A percentile compares a stretch with the other conserved stretches of the same genome.
Evolutionary conservation across 23 red algal genomes (phyloP).

Genomic region (Gracilaria gracilis): DNA sequence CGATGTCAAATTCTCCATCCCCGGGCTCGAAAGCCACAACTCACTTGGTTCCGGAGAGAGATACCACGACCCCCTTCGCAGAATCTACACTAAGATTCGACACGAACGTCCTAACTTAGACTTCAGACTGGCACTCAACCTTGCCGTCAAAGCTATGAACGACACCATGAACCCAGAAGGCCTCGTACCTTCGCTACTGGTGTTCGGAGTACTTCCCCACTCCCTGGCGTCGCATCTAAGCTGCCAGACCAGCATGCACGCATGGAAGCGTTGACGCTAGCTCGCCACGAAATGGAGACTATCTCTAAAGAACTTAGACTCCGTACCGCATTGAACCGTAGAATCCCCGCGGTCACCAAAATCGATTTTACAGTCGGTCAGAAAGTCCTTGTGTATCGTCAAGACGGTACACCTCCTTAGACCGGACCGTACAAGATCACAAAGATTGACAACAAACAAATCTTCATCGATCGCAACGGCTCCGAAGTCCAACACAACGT

Average conservation of each 20-base stretch:
- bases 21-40: constrained; percentile 20
- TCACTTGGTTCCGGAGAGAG: constrained; percentile 14
- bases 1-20: neutral
- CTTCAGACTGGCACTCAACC: neutral
- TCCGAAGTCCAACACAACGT: neutral
- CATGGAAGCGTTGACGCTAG: neutral
- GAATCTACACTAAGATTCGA: neutral
- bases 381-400: neutral
- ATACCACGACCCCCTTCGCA: constrained; percentile 28
- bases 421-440: neutral
- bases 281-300: constrained; percentile 3
- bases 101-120: neutral
- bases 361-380: neutral
- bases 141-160: constrained; percentile 19
- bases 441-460: neutral
- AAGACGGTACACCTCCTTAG: neutral
- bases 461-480: neutral
- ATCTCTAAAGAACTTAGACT: neutral
- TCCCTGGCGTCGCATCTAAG: neutral
- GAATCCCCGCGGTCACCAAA: neutral
- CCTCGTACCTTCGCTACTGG: neutral
- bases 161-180: constrained; percentile 21
- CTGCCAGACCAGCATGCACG: neutral
- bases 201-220: neutral
- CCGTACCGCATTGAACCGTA: neutral